Evolutionary conservation across 2,329 filamentous ascomycete genomes (phyloP), one percentile per base, ranked within the genome.

Genomic region (Exophiala aquamarina): DNA sequence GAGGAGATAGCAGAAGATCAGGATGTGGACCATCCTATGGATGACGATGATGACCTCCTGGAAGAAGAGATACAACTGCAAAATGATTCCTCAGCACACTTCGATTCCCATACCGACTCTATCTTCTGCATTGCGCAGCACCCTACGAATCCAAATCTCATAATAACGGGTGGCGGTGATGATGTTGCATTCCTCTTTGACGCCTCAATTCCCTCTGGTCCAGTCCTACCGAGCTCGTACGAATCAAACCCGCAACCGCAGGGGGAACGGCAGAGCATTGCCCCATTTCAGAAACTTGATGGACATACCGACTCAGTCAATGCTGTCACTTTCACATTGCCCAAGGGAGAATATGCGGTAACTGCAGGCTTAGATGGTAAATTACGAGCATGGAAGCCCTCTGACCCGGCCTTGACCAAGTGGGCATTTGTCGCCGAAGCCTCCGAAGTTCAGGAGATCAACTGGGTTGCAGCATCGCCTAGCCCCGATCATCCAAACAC

Each of bases 81-180:
- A 54, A 98, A 97, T 75, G 92, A 98, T 76, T 94, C 89, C 57
- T 77, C 85, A 57, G 92, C 89, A 50, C 92, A 95, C 74, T 96
- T 97, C 64, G 93, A 97, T 73, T 70, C 72, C 28, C 89, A 96
- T 73, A 86, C 83, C 59, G 90, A 96, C 77, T 91, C 86, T 51
- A 87, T 98, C 63, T 98, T 96, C 74, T 83, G 88, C 70, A 93
- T 98, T 66, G 89, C 92, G 14, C 89, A 95, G 66, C 93, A 98
- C 66, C 93, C 93, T 3, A 74, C 83, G 5, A 78, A 87, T 63
- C 82, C 86, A 4, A 77, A 83, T 15, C 83, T 97, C 50, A 76
- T 97, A 50, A 86, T 91, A 3, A 95, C 93, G 0, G 93, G 93
- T 51, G 93, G 91, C 55, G 85, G 84, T 28, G 85, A 88, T 61